Percentiles rank a stretch among this genome's conserved stretches.
Evolutionary conservation across 306 rosid species (phyloP).

Genomic region (Trifolium fragiferum): DNA sequence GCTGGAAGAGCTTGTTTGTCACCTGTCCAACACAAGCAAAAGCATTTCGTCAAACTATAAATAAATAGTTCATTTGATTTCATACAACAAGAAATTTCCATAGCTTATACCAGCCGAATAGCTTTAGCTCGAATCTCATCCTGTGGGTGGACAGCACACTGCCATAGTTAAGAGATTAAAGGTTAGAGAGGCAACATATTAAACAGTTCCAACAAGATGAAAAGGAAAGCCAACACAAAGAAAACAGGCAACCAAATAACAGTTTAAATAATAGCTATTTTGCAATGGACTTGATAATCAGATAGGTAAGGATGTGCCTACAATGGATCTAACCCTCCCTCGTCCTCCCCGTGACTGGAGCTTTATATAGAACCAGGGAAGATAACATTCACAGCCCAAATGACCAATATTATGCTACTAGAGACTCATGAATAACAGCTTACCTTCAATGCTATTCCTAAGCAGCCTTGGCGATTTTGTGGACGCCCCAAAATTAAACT

Average conservation of each 20-base stretch:
- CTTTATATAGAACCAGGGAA: constrained; percentile 4
- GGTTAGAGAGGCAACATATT: constrained; percentile 8
- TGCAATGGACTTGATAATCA: not conserved
- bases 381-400: constrained; percentile 17
- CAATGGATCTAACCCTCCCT: not conserved
- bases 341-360: not conserved
- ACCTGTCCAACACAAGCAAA: constrained; percentile 60
- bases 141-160: constrained; percentile 95
- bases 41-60: constrained; percentile 15
- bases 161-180: constrained; percentile 49
- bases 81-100: constrained; percentile 35
- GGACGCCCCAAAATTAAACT: constrained; percentile 94
- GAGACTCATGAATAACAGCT: constrained; percentile 33
- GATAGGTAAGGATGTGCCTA: not conserved
- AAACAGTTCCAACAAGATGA: constrained; percentile 11
- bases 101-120: constrained; percentile 84
- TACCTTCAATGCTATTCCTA: constrained; percentile 89
- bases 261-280: constrained; percentile 20
- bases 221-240: constrained; percentile 28
- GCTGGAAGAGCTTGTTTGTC: constrained; percentile 93
- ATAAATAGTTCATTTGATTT: constrained; percentile 11
- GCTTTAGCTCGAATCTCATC: constrained; percentile 96
- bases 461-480: constrained; percentile 78
- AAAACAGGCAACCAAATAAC: constrained; percentile 17
- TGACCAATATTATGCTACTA: constrained; percentile 26